Evolutionary conservation across 2,329 filamentous ascomycete genomes (phyloP), one percentile per base, ranked within the genome.

Genomic region (Colletotrichum melonis): DNA sequence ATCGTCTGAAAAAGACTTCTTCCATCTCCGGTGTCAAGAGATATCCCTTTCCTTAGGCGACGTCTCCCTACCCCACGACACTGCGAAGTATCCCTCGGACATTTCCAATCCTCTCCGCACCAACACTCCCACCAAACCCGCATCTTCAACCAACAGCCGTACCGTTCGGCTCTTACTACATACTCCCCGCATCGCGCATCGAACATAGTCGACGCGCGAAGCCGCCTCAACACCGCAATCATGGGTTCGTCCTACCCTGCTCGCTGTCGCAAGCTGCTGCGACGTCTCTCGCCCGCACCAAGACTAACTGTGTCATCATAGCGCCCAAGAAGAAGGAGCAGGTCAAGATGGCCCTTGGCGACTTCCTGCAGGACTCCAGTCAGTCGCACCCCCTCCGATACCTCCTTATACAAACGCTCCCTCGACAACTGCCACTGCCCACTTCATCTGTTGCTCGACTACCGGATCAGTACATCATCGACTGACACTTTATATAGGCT

Each of bases 301-400:
- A 69, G 71, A 54, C 76, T 75, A 72, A 73, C 64, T 60, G 72
- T 68, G 63, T 67, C 74, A 74, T 66, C 82, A 74, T 81, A 97
- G 95, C 94, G 90, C 96, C 95, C 78, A 94, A 95, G 85, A 97
- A 97, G 88, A 94, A 95, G 88, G 93, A 97, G 87, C 89, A 91
- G 85, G 93, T 97, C 92, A 99, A 97, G 90, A 96, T 99, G 94
- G 95, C 94, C 88, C 92, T 98, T 83, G 94, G 95, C 89, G 94
- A 95, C 86, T 99, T 99, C 91, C 91, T 99, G 89, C 90, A 90
- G 82, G 95, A 98, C 85, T 90, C 95, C 85, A 92, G 96, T 98
- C 90, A 86, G 94, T 88, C 68, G 67, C 69, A 79, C 78, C 77
- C 77, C 76, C 75, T 75, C 73, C 76, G 46, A 60, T 49, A 16